Evolutionary conservation across 176 grass and related monocot species (phyloP).

Genomic region (Olyra latifolia): DNA sequence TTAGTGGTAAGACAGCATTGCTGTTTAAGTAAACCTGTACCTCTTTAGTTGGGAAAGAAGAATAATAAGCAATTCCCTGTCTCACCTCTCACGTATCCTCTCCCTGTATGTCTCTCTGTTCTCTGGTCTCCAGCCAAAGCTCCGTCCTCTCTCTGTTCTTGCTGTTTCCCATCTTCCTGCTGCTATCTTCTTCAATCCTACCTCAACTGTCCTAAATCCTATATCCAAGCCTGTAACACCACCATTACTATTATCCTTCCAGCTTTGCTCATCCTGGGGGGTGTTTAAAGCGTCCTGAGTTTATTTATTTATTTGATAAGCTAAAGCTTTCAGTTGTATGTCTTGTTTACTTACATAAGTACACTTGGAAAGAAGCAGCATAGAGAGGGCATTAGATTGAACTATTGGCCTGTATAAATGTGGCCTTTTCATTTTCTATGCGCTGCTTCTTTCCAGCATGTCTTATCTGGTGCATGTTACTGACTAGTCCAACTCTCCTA

Average conservation of each 20-base stretch:
- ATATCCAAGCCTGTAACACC: too few relatives aligned
- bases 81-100: too few relatives aligned
- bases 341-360: neutral
- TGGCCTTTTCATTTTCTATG: neutral
- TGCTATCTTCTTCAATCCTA: too few relatives aligned
- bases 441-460: neutral
- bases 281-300: neutral
- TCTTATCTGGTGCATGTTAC: neutral
- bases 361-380: neutral
- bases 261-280: neutral
- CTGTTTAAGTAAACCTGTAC: too few relatives aligned
- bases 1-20: too few relatives aligned
- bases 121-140: too few relatives aligned
- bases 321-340: neutral
- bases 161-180: too few relatives aligned
- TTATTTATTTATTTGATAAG: neutral
- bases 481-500: neutral
- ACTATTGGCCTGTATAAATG: neutral
- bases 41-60: too few relatives aligned
- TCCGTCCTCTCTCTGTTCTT: too few relatives aligned
- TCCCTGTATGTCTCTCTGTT: too few relatives aligned
- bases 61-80: too few relatives aligned
- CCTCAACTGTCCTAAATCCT: too few relatives aligned
- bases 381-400: neutral
- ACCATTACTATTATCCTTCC: neutral